Conservation (phyloP, 495 filamentous ascomycete species). For the Aspergillus affinis region DNA sequence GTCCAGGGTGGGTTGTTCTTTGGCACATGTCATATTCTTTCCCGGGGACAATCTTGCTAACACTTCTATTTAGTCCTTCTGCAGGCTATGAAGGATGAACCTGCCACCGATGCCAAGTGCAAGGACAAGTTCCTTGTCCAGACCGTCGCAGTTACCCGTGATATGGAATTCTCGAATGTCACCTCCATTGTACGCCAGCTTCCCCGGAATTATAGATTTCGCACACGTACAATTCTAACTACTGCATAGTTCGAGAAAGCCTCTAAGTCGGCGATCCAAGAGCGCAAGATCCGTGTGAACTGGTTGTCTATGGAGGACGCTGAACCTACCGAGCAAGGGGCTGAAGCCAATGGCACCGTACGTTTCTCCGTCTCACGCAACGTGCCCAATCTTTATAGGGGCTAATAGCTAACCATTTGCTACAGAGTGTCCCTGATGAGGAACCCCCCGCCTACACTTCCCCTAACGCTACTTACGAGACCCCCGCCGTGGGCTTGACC, state of each 20-base stretch:
- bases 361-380: slow-evolving; percentile 19
- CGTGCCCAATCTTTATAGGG: background rate
- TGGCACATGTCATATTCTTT: background rate
- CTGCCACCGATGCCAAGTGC: slow-evolving; percentile 80
- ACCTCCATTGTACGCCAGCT: slow-evolving; percentile 67
- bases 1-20: slow-evolving; percentile 71
- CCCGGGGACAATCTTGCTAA: background rate
- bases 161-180: slow-evolving; percentile 80
- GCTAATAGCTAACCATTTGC: slow-evolving; percentile 3
- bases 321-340: slow-evolving; percentile 36
- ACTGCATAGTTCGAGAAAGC: slow-evolving; percentile 60
- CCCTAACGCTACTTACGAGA: slow-evolving; percentile 52
- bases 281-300: slow-evolving; percentile 93
- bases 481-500: slow-evolving; percentile 43
- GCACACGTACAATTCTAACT: slow-evolving; percentile 17
- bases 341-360: slow-evolving; percentile 48
- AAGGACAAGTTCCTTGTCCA: slow-evolving; percentile 98
- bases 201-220: background rate
- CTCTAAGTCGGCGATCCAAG: slow-evolving; percentile 74
- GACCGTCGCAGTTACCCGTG: slow-evolving; percentile 79
- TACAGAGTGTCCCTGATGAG: slow-evolving; percentile 35
- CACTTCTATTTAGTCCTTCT: slow-evolving; percentile 66
- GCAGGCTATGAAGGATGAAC: slow-evolving; percentile 97
- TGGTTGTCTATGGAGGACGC: slow-evolving; percentile 65
- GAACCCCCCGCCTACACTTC: slow-evolving; percentile 59